phyloP scores from a whole-genome alignment of 169 alveolate genomes.

The Cytauxzoon felis region DNA sequence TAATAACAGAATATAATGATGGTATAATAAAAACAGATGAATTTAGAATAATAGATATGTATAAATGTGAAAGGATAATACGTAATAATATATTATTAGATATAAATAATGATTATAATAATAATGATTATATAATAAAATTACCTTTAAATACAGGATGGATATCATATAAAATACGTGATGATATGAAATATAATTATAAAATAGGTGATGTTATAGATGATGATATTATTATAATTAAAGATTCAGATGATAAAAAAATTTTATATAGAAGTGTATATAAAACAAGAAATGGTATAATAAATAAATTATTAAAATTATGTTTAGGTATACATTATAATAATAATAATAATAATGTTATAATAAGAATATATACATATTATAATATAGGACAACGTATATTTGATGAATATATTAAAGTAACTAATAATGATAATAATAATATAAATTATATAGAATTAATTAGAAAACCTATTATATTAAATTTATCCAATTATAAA shows the following conservation, averaged over 20 bases:
- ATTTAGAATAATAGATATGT: slow-evolving; percentile 6
- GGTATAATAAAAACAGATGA: slow-evolving; percentile 9
- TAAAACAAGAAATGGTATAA: background rate
- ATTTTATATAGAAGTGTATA: slow-evolving; percentile 2
- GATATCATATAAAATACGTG: slow-evolving; percentile 4
- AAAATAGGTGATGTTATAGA: slow-evolving; percentile 9
- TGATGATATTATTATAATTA: background rate
- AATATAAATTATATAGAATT: background rate
- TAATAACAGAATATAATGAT: slow-evolving; percentile 1
- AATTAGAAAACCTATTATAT: slow-evolving; percentile 1
- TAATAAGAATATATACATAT: slow-evolving; percentile 18
- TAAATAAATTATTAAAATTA: background rate
- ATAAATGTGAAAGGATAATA: slow-evolving; percentile 1
- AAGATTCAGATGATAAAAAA: slow-evolving; percentile 1
- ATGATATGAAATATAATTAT: background rate
- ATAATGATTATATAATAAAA: background rate
- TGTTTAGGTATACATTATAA: slow-evolving; percentile 2
- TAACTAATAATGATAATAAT: background rate
- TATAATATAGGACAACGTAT: slow-evolving; percentile 4
- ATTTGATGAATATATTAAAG: slow-evolving; percentile 18
- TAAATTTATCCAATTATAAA: slow-evolving; percentile 11
- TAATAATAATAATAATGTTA: background rate
- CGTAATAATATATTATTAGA: background rate
- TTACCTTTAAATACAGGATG: background rate
- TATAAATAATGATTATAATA: background rate